Evolutionary conservation across 192 early-diverging fungal species (phyloP).

Genomic region (Thamnidium elegans): DNA sequence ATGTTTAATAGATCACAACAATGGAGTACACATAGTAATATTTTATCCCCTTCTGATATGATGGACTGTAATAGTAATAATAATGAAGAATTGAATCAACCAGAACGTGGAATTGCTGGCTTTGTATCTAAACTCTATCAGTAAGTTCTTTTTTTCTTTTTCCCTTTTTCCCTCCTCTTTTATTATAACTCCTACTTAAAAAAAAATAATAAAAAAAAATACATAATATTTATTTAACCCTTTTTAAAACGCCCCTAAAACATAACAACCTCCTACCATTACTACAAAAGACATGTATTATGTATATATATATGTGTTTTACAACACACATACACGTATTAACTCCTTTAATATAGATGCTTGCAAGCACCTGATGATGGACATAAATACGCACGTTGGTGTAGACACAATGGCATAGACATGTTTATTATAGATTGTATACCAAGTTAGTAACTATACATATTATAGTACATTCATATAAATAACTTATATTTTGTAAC

Average conservation of each 20-base stretch:
- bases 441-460: conserved; percentile 27
- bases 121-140: conserved; percentile 40
- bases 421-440: conserved; percentile 45
- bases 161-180: neutral
- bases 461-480: neutral
- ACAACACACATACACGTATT: neutral
- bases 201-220: no score
- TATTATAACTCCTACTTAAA: neutral
- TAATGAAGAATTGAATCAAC: conserved; percentile 17
- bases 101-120: conserved; percentile 32
- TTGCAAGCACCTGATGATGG: conserved; percentile 37
- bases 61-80: neutral
- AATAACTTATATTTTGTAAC: conserved; percentile 3
- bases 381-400: conserved; percentile 38
- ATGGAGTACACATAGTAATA: conserved; percentile 5
- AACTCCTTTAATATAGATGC: conserved; percentile 17
- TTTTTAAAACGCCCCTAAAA: no score
- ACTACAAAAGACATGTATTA: neutral
- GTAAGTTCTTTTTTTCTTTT: conserved; percentile 20
- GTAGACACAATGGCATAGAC: conserved; percentile 31
- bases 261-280: no score
- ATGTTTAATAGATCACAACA: neutral
- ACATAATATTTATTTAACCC: no score
- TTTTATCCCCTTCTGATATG: conserved; percentile 7
- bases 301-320: neutral